Percentiles rank a stretch among this genome's conserved stretches.
Conservation (phyloP, 106 monocot genomes). For the Hemerocallis citrina region DNA sequence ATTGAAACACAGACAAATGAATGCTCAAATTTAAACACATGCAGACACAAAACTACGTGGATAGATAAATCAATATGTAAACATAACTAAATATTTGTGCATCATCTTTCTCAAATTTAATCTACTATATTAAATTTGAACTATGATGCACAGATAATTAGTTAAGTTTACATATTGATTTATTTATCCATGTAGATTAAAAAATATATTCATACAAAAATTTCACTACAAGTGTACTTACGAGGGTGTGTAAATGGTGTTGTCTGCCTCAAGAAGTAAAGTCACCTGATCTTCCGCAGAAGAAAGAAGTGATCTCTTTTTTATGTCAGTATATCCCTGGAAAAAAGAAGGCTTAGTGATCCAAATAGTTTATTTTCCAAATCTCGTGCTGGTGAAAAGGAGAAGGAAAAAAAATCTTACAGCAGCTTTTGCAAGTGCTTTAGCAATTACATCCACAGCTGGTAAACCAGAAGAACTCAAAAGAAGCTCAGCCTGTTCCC, state of each 20-base stretch:
- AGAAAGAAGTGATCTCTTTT: conserved; percentile 78
- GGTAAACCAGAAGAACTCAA: conserved; percentile 62
- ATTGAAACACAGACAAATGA: neutral
- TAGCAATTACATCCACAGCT: conserved; percentile 84
- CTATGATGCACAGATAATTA: too few species aligned
- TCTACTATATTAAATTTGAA: too few species aligned
- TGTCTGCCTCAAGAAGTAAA: conserved; percentile 66
- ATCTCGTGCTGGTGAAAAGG: too few species aligned
- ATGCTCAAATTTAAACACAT: neutral
- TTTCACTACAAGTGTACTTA: conserved; percentile 18
- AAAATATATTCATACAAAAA: too few species aligned
- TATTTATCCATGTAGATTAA: too few species aligned
- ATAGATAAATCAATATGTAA: neutral
- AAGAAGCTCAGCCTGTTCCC: conserved; percentile 69
- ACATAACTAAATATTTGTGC: too few species aligned
- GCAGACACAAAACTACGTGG: neutral
- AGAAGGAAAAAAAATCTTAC: conserved; percentile 37
- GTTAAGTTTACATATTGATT: too few species aligned
- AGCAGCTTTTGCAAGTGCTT: conserved; percentile 94
- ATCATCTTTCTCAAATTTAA: too few species aligned
- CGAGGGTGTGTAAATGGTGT: conserved; percentile 61
- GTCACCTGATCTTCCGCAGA: conserved; percentile 80
- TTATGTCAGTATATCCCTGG: conserved; percentile 89
- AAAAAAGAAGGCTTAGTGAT: conserved; percentile 2
- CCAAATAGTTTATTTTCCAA: neutral